Percentiles rank a stretch among this genome's conserved stretches.
Conservation (phyloP, 2,329 filamentous ascomycete genomes). For the Alternaria conjuncta region DNA sequence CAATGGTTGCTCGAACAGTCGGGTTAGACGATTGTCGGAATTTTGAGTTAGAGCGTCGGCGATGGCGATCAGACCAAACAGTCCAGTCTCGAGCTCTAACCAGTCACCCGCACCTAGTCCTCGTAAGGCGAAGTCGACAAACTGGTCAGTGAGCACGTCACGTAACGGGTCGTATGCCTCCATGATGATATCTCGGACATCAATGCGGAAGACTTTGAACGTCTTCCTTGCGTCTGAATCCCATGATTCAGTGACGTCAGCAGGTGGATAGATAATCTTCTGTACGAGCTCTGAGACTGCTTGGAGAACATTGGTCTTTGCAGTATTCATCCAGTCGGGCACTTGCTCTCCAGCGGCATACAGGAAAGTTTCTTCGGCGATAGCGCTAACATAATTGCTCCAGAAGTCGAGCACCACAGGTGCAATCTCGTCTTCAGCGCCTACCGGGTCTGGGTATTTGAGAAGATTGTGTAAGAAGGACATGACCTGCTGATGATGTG, state of each 20-base stretch:
- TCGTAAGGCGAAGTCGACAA: conserved; percentile 53
- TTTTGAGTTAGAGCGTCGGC: conserved; percentile 70
- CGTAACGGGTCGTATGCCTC: conserved; percentile 68
- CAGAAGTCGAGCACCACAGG: conserved; percentile 80
- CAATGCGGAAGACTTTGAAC: conserved; percentile 76
- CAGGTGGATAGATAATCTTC: conserved; percentile 72
- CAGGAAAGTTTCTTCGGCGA: conserved; percentile 60
- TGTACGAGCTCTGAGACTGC: conserved; percentile 71
- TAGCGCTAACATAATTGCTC: conserved; percentile 75
- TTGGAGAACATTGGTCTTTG: conserved; percentile 66
- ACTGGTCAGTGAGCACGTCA: conserved; percentile 53
- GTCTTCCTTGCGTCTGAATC: conserved; percentile 70
- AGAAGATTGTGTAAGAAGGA: conserved; percentile 69
- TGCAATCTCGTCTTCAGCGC: conserved; percentile 76
- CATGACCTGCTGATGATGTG: conserved; percentile 44
- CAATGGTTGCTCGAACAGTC: conserved; percentile 68
- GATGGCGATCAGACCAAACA: conserved; percentile 70
- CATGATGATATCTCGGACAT: conserved; percentile 79
- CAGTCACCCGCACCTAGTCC: conserved; percentile 53
- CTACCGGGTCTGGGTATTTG: conserved; percentile 68
- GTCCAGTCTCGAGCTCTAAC: conserved; percentile 58
- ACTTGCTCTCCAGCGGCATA: conserved; percentile 41
- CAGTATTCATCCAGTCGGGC: conserved; percentile 63
- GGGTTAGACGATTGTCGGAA: conserved; percentile 63
- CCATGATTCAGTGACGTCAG: conserved; percentile 67